A percentile compares a stretch with the other conserved stretches of the same genome.
phyloP scores from a whole-genome alignment of 2,329 filamentous ascomycete species.

The Cordyceps javanica region DNA sequence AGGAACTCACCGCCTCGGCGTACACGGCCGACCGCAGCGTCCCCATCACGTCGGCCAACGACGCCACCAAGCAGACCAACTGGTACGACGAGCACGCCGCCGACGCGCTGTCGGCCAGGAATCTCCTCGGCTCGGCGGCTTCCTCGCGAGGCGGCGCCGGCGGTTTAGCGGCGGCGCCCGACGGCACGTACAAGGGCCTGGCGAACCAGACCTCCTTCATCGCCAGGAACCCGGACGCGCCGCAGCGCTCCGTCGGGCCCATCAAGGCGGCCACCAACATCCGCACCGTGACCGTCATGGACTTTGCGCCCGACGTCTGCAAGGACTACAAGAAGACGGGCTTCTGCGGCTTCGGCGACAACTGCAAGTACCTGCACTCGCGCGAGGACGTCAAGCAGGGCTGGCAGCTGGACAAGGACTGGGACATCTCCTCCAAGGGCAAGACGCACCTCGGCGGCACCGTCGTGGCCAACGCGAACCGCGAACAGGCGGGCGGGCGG shows the following conservation, averaged over 20 bases:
- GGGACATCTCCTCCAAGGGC: constrained; percentile 77
- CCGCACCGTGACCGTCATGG: constrained; percentile 80
- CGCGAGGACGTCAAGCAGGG: constrained; percentile 80
- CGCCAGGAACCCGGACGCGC: constrained; percentile 71
- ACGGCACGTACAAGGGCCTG: constrained; percentile 72
- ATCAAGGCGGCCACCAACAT: constrained; percentile 86
- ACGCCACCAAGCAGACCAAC: constrained; percentile 82
- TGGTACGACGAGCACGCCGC: constrained; percentile 76
- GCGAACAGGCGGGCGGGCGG: constrained; percentile 24
- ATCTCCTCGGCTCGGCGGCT: constrained; percentile 41
- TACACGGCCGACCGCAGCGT: constrained; percentile 56
- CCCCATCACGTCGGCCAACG: constrained; percentile 63
- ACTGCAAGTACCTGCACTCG: constrained; percentile 74
- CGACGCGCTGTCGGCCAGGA: constrained; percentile 42
- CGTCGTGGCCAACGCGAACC: constrained; percentile 53
- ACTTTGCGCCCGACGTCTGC: constrained; percentile 89
- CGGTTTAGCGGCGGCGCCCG: constrained; percentile 26
- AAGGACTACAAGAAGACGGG: constrained; percentile 88
- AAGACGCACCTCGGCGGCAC: constrained; percentile 58
- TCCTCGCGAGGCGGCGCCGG: constrained; percentile 26
- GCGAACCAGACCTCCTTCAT: constrained; percentile 70
- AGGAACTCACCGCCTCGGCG: constrained; percentile 44
- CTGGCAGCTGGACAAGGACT: constrained; percentile 92
- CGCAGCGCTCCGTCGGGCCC: constrained; percentile 67
- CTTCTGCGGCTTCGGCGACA: constrained; percentile 47